phyloP scores from a whole-genome alignment of 2,329 filamentous ascomycete genomes.

The Epichloe scottii region DNA sequence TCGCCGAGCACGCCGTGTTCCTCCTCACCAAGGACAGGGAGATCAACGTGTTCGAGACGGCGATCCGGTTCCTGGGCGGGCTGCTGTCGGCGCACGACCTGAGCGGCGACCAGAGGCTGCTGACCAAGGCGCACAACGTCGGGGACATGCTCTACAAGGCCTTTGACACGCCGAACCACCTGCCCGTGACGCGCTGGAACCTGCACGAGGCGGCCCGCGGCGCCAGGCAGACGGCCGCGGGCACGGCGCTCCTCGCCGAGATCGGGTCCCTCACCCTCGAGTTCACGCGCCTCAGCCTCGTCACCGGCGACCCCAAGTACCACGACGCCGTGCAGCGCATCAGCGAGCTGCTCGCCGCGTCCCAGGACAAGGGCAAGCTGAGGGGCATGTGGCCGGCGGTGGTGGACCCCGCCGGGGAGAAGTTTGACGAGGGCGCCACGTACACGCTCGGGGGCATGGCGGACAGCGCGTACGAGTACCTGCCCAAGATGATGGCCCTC shows the following conservation, averaged over 20 bases:
- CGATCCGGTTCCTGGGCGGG: slow-evolving; percentile 41
- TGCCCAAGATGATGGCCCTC: slow-evolving; percentile 50
- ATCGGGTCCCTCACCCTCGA: slow-evolving; percentile 58
- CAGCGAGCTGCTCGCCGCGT: slow-evolving; percentile 50
- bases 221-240: slow-evolving; percentile 9
- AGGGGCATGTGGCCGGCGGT: slow-evolving; percentile 63
- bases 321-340: slow-evolving; percentile 63
- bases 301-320: slow-evolving; percentile 58
- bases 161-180: slow-evolving; percentile 38
- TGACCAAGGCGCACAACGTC: slow-evolving; percentile 35
- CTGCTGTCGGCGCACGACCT: slow-evolving; percentile 38
- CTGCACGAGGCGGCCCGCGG: slow-evolving; percentile 14
- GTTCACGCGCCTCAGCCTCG: slow-evolving; percentile 57
- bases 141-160: slow-evolving; percentile 39
- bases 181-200: slow-evolving; percentile 27
- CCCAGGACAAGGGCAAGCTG: slow-evolving; percentile 54
- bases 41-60: slow-evolving; percentile 43
- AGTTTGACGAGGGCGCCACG: slow-evolving; percentile 22
- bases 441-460: slow-evolving; percentile 39
- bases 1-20: slow-evolving; percentile 35
- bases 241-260: slow-evolving; percentile 38
- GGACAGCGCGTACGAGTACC: slow-evolving; percentile 47
- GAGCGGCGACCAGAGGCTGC: slow-evolving; percentile 28
- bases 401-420: slow-evolving; percentile 45
- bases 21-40: slow-evolving; percentile 26